Evolutionary conservation across 2,329 filamentous ascomycete species (phyloP).

Genomic region (Talaromyces sp.): DNA sequence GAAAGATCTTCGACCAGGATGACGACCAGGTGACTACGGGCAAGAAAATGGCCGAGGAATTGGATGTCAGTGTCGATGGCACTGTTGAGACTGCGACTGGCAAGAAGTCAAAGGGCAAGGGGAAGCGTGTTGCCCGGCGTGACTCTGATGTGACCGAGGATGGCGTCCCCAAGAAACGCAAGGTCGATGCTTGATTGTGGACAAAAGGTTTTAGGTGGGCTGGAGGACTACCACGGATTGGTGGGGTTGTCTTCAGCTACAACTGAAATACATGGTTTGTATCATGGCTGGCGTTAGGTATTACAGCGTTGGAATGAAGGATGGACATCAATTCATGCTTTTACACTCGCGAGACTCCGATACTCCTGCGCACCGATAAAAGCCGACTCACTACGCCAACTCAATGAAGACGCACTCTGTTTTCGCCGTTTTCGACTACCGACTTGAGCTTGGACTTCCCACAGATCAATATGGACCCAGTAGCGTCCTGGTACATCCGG

Average conservation of each 20-base stretch:
- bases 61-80: constrained; percentile 19
- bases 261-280: neutral
- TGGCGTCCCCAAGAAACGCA: constrained; percentile 29
- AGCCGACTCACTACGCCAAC: no score
- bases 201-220: neutral
- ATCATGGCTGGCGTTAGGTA: neutral
- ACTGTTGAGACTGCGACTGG: constrained; percentile 15
- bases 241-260: neutral
- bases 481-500: no score
- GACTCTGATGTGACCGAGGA: constrained; percentile 32
- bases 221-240: neutral
- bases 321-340: neutral
- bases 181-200: constrained; percentile 10
- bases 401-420: no score
- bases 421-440: no score
- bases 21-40: constrained; percentile 34
- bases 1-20: constrained; percentile 53
- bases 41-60: constrained; percentile 26
- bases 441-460: no score
- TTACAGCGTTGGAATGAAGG: neutral
- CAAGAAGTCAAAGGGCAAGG: constrained; percentile 34
- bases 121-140: constrained; percentile 25
- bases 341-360: no score
- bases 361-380: no score
- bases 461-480: no score